These are phyloP conservation scores for Linnemannia schmuckeri DNA, from an alignment of 192 early-diverging fungal species.

Conservation along the genomic window DNA sequence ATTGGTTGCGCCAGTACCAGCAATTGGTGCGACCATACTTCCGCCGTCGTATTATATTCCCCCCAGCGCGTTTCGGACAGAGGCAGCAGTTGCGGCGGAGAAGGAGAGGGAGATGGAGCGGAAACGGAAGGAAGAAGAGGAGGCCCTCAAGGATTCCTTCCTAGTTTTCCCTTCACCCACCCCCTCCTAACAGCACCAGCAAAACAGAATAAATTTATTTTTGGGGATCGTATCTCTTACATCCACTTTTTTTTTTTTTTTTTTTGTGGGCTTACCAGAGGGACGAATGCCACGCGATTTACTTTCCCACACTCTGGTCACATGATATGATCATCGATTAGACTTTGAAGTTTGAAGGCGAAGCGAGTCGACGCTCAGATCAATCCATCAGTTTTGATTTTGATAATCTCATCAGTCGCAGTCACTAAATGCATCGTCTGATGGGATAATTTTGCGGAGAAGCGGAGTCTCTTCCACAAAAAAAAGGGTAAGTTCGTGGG, in stretches of 20 bases:
- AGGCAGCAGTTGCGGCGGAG: conserved; percentile 35
- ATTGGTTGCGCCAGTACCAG: not conserved
- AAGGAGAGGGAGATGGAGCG: conserved; percentile 20
- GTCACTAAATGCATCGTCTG: conserved; percentile 5
- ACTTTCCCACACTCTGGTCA: not conserved
- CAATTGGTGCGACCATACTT: conserved; percentile 15
- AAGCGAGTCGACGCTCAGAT: conserved; percentile 5
- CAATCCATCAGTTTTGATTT: not conserved
- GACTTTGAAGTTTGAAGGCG: not conserved
- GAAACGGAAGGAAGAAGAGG: conserved; percentile 25
- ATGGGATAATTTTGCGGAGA: conserved; percentile 7
- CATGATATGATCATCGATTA: not conserved
- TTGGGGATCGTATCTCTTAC: not conserved
- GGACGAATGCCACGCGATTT: not conserved
- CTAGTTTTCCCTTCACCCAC: conserved; percentile 37
- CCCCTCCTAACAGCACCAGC: not conserved
- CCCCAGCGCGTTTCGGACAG: conserved; percentile 48
- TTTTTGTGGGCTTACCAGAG: too few relatives aligned
- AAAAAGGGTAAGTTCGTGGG: not conserved
- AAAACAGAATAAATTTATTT: not conserved
- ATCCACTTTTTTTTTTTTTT: not conserved
- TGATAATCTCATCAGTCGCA: conserved; percentile 8
- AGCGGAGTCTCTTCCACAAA: not conserved
- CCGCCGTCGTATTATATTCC: conserved; percentile 46
- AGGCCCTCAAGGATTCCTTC: conserved; percentile 27